Percentiles rank a stretch among this genome's conserved stretches.
Evolutionary conservation across 2,329 filamentous ascomycete genomes (phyloP).

Genomic region (Aureobasidium leucospermi): DNA sequence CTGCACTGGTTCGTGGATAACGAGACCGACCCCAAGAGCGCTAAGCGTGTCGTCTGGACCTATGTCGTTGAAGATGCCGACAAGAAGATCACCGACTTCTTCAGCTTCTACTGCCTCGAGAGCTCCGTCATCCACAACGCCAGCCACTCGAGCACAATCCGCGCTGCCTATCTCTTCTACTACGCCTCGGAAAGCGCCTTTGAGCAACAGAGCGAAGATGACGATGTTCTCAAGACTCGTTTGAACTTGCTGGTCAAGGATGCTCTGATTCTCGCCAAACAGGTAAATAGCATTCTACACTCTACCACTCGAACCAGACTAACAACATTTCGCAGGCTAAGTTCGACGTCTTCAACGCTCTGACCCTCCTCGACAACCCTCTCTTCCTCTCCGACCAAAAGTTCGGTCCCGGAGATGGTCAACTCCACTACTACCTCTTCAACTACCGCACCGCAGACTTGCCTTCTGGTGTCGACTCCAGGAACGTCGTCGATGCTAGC

Average conservation of each 20-base stretch:
- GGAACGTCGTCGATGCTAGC: constrained; percentile 69
- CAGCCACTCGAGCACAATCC: constrained; percentile 73
- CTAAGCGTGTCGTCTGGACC: constrained; percentile 83
- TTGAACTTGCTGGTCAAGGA: constrained; percentile 77
- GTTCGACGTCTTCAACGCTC: constrained; percentile 95
- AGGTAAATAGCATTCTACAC: constrained; percentile 34
- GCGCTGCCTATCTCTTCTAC: constrained; percentile 94
- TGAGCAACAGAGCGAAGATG: constrained; percentile 29
- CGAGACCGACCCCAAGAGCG: constrained; percentile 40
- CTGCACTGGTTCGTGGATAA: constrained; percentile 81
- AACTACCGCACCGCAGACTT: constrained; percentile 91
- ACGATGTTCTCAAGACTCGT: constrained; percentile 51
- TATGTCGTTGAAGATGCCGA: constrained; percentile 73
- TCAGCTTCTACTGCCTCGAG: constrained; percentile 93
- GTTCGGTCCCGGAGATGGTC: constrained; percentile 89
- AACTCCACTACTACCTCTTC: constrained; percentile 94
- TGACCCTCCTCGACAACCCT: constrained; percentile 88
- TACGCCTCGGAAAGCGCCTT: constrained; percentile 83
- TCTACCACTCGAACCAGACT: background rate
- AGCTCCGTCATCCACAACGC: constrained; percentile 76
- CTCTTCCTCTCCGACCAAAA: constrained; percentile 91
- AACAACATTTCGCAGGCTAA: constrained; percentile 43
- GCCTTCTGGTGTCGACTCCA: constrained; percentile 71
- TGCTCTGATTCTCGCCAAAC: constrained; percentile 80
- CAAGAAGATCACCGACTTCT: constrained; percentile 86